Evolutionary conservation across 2,329 filamentous ascomycete species (phyloP).

Genomic region (Ceratocystis papillata): DNA sequence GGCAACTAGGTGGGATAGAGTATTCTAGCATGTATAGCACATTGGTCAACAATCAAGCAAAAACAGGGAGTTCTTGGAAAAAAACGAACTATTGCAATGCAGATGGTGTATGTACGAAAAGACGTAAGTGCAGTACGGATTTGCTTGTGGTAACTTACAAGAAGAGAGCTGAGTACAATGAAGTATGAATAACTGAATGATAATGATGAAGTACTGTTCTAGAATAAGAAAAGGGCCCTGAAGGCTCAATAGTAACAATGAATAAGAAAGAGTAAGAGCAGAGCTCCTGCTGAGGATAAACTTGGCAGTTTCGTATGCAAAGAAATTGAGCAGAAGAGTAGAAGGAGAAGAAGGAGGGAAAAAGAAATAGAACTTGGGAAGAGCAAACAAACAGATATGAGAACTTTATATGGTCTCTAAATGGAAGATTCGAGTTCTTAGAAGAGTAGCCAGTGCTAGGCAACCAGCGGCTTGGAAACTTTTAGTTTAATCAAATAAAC

Average conservation of each 20-base stretch:
- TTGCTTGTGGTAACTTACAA: not conserved
- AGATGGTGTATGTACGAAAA: not conserved
- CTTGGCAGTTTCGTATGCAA: constrained; percentile 5
- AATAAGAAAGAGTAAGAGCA: not conserved
- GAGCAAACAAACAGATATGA: constrained; percentile 16
- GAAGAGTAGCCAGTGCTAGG: not conserved
- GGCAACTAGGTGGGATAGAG: not conserved
- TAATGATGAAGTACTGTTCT: constrained; percentile 5
- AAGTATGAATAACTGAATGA: not conserved
- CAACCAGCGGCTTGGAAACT: not conserved
- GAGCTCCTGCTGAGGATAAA: constrained; percentile 10
- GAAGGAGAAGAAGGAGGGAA: constrained; percentile 16
- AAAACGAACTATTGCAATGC: not conserved
- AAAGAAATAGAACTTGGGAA: constrained; percentile 13
- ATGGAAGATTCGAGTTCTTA: constrained; percentile 1
- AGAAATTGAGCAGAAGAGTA: constrained; percentile 21
- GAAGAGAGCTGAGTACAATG: not conserved
- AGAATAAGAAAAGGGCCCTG: not conserved
- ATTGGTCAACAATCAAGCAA: not conserved
- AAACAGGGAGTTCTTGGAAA: not conserved
- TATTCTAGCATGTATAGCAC: not conserved
- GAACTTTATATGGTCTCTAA: not conserved
- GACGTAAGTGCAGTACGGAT: not conserved
- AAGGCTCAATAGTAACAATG: not conserved
- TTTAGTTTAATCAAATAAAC: not conserved